Conservation (phyloP, 164 flowering plant genomes). For the Liquidambar formosana region DNA sequence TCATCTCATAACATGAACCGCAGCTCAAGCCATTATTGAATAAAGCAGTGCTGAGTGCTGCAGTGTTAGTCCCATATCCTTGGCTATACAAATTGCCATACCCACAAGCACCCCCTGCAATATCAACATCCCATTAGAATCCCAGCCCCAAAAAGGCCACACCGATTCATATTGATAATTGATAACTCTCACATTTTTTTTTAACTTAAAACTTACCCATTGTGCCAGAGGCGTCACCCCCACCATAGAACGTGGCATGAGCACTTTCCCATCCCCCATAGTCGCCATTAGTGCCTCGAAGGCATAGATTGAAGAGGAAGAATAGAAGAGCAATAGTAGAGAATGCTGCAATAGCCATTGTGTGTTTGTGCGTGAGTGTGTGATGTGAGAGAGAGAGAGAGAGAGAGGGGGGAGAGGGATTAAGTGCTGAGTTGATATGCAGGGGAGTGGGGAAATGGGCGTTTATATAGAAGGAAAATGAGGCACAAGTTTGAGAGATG, state of each 20-base stretch:
- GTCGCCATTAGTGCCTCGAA: slow-evolving; percentile 28
- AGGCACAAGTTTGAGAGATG: neutral
- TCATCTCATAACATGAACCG: slow-evolving; percentile 47
- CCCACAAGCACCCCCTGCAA: slow-evolving; percentile 54
- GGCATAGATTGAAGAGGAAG: slow-evolving; percentile 15
- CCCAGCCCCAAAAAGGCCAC: neutral
- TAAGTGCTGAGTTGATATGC: no score
- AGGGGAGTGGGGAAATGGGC: neutral
- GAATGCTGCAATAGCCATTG: slow-evolving; percentile 18
- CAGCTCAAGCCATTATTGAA: slow-evolving; percentile 54
- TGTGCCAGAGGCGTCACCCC: slow-evolving; percentile 64
- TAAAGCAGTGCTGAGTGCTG: slow-evolving; percentile 50
- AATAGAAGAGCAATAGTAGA: slow-evolving; percentile 14
- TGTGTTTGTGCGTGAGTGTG: neutral
- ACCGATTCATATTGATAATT: no score
- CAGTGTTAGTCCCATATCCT: slow-evolving; percentile 55
- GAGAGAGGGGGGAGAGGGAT: neutral
- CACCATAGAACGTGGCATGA: slow-evolving; percentile 64
- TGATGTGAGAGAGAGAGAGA: neutral
- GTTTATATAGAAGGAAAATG: slow-evolving; percentile 14
- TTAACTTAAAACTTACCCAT: slow-evolving; percentile 56
- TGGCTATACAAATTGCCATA: no score
- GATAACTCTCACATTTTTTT: no score
- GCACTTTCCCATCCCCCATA: slow-evolving; percentile 46
- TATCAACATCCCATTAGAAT: neutral